Evolutionary conservation across 805 yeast genomes (phyloP), one percentile per base, ranked within the genome.

Genomic region (Teunomyces funiuensis): DNA sequence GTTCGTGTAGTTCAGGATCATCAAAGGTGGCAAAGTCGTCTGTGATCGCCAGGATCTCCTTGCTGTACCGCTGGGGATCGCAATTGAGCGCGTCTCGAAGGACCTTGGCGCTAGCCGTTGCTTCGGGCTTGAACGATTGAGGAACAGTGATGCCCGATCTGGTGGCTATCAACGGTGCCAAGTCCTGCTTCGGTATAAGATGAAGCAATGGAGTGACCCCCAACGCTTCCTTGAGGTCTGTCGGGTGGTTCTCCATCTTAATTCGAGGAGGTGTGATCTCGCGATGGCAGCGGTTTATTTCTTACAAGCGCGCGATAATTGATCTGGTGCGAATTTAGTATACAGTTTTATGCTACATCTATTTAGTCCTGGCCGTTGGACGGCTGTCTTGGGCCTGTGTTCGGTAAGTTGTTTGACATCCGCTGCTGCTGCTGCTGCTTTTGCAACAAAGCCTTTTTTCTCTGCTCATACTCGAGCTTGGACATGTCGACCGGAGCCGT

Each of bases 381-480:
- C 14, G 27, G 29, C 5, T 22, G 33, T 31, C 41, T 38, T n/a
- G 28, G 20, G 33, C 25, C 11, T 7, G 31, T n/a, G 27, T 38
- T 18, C 27, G 17, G 15, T 4, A 16, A 11, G 22, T 6, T n/a
- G 33, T 18, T 38, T 30, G 20, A 36, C 41, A 28, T 34, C 22
- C 14, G 16, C 28, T 13, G 57, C 27, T 53, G 57, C 39, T 58
- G 60, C 40, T 61, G 65, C 16, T 62, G 61, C 39, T 58, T 60
- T 34, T 64, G 66, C 36, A 66, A 57, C 46, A 66, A 51, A 27
- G 63, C 47, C 42, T 64, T 58, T 54, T 66, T 66, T 16, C 69
- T 50, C 44, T 66, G 69, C 40, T 66, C 72, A 37, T 65, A 64
- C 37, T 66, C 69, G 37, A 60, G 42, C 39, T 60, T 62, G 11